These are phyloP conservation scores for Alternaria triticimaculans DNA, from an alignment of 2,329 filamentous ascomycete species.

Conservation along the genomic window DNA sequence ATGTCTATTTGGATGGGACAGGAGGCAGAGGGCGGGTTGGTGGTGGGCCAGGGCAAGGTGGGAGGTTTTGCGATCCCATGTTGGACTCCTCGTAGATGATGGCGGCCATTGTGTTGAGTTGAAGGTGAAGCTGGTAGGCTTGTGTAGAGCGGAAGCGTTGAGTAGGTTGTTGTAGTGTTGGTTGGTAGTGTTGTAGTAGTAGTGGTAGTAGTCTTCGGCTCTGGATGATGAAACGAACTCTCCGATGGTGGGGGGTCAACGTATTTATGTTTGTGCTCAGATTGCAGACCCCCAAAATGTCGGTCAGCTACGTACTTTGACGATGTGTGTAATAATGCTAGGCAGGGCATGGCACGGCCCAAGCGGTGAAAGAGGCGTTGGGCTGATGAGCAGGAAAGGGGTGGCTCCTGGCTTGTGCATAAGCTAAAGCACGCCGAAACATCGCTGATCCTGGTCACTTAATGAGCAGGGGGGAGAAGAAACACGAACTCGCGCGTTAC, in stretches of 20 bases:
- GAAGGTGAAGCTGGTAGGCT: constrained; percentile 11
- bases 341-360: constrained; percentile 46
- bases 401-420: constrained; percentile 48
- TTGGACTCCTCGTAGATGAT: constrained; percentile 47
- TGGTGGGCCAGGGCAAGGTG: constrained; percentile 57
- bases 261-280: constrained; percentile 51
- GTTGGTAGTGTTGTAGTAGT: constrained; percentile 16
- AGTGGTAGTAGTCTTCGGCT: constrained; percentile 25
- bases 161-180: constrained; percentile 10
- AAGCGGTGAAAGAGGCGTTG: constrained; percentile 51
- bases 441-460: constrained; percentile 46
- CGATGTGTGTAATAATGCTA: constrained; percentile 50
- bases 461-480: constrained; percentile 41
- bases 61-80: constrained; percentile 52
- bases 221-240: constrained; percentile 45
- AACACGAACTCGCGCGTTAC: constrained; percentile 45
- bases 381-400: constrained; percentile 49
- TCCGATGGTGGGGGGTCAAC: constrained; percentile 36
- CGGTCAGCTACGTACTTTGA: constrained; percentile 51
- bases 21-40: constrained; percentile 57
- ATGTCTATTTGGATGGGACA: constrained; percentile 52
- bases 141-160: constrained; percentile 11
- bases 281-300: constrained; percentile 47
- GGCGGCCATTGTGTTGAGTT: constrained; percentile 40
- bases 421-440: constrained; percentile 46